Conservation (phyloP, 345 rosid species). For the Hibiscus syriacus region DNA sequence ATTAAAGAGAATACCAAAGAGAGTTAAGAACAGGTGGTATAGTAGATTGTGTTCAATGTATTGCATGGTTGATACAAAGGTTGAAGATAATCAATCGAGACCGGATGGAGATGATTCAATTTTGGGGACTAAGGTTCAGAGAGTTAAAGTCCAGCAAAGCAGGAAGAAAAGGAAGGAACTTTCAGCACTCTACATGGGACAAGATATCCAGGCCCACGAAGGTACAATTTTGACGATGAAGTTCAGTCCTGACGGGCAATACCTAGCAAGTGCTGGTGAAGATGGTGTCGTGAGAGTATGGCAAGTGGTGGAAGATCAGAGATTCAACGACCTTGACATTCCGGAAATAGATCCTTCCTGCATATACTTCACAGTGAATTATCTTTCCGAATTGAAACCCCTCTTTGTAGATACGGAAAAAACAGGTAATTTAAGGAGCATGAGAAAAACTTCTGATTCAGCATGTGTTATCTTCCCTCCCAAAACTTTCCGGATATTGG, state of each 20-base stretch:
- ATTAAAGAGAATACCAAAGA: constrained; percentile 23
- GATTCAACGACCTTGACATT: constrained; percentile 49
- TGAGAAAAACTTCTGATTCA: constrained; percentile 63
- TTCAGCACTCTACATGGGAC: constrained; percentile 64
- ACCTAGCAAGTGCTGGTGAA: constrained; percentile 72
- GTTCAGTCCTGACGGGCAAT: constrained; percentile 80
- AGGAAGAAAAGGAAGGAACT: constrained; percentile 60
- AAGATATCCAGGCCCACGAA: constrained; percentile 66
- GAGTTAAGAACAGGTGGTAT: constrained; percentile 57
- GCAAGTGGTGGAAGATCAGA: constrained; percentile 62
- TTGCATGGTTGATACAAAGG: constrained; percentile 42
- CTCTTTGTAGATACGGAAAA: constrained; percentile 48
- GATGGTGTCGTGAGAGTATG: constrained; percentile 59
- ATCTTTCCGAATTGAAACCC: constrained; percentile 62
- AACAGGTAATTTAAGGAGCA: constrained; percentile 35
- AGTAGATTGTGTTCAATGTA: constrained; percentile 47
- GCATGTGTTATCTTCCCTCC: constrained; percentile 82
- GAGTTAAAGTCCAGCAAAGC: constrained; percentile 59
- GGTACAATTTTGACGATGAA: constrained; percentile 71
- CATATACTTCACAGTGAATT: constrained; percentile 66
- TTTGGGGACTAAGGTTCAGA: constrained; percentile 36
- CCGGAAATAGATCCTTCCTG: constrained; percentile 80
- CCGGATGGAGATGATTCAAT: constrained; percentile 18
- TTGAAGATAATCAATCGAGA: constrained; percentile 28
- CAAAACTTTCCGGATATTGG: constrained; percentile 60